These are phyloP conservation scores for Clarireedia hainanense DNA, from an alignment of 2,329 filamentous ascomycete species.

Conservation along the genomic window DNA sequence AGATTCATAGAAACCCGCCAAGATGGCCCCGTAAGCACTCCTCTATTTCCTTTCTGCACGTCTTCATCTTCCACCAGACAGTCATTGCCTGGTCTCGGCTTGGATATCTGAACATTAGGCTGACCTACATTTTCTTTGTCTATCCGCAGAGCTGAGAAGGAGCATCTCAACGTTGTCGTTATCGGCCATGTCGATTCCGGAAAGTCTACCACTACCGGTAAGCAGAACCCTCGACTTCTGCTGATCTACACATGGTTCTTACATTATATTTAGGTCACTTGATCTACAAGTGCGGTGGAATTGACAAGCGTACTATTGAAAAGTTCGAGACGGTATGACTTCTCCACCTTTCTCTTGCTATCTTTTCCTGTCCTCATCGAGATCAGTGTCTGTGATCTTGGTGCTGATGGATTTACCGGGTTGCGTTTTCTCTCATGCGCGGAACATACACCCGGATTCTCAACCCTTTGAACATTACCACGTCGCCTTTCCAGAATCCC, in stretches of 20 bases:
- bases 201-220: constrained; percentile 95
- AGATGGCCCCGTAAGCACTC: constrained; percentile 19
- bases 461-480: neutral
- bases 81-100: too few relatives aligned
- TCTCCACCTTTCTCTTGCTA: constrained; percentile 10
- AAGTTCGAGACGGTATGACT: constrained; percentile 98
- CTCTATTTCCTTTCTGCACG: too few relatives aligned
- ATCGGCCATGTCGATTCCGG: constrained; percentile 99
- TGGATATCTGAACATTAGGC: too few relatives aligned
- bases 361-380: constrained; percentile 21
- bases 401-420: neutral
- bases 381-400: constrained; percentile 24
- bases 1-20: constrained; percentile 26
- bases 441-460: neutral
- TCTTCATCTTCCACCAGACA: too few relatives aligned
- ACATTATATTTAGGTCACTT: constrained; percentile 56
- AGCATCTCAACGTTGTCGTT: constrained; percentile 96
- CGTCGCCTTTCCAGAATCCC: neutral
- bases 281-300: constrained; percentile 99
- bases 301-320: constrained; percentile 99
- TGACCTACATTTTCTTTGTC: neutral
- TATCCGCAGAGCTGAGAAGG: constrained; percentile 43
- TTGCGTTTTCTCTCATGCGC: neutral
- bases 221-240: constrained; percentile 32
- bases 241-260: too few relatives aligned